Conservation (phyloP, 371 early-diverging fungal genomes). For the Saksenaea vasiformis region DNA sequence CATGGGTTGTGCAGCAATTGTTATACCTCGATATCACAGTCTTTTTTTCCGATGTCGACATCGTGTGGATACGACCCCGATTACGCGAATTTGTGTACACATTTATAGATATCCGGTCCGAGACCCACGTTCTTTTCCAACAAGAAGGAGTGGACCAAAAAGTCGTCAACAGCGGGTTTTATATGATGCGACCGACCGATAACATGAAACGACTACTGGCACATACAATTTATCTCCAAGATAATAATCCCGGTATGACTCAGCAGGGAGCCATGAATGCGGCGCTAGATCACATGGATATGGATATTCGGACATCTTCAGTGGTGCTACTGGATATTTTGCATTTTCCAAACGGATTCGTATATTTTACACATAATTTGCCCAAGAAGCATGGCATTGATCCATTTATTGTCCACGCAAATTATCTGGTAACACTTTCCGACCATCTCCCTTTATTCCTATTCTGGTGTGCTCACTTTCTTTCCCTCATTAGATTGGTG, state of each 20-base stretch:
- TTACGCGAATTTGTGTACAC: slow-evolving; percentile 23
- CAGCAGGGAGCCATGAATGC: slow-evolving; percentile 36
- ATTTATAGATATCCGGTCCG: slow-evolving; percentile 20
- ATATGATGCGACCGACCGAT: slow-evolving; percentile 29
- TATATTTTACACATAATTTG: slow-evolving; percentile 26
- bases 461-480: neutral
- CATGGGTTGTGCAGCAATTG: slow-evolving; percentile 31
- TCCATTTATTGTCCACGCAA: slow-evolving; percentile 31
- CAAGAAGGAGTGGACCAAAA: slow-evolving; percentile 34
- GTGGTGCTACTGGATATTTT: slow-evolving; percentile 30
- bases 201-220: slow-evolving; percentile 27
- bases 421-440: slow-evolving; percentile 22
- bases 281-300: slow-evolving; percentile 23
- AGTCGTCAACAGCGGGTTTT: slow-evolving; percentile 32
- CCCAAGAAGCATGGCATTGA: slow-evolving; percentile 22
- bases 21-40: slow-evolving; percentile 33
- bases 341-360: slow-evolving; percentile 32
- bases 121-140: slow-evolving; percentile 29
- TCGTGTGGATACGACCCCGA: slow-evolving; percentile 30
- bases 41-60: slow-evolving; percentile 36
- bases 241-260: slow-evolving; percentile 19
- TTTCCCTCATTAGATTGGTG: slow-evolving; percentile 30
- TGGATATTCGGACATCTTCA: slow-evolving; percentile 22
- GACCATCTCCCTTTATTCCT: neutral
- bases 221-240: slow-evolving; percentile 28